Base-by-base conservation (phyloP, 192 early-diverging fungal genomes). In the Rhizophagus sp. region DNA sequence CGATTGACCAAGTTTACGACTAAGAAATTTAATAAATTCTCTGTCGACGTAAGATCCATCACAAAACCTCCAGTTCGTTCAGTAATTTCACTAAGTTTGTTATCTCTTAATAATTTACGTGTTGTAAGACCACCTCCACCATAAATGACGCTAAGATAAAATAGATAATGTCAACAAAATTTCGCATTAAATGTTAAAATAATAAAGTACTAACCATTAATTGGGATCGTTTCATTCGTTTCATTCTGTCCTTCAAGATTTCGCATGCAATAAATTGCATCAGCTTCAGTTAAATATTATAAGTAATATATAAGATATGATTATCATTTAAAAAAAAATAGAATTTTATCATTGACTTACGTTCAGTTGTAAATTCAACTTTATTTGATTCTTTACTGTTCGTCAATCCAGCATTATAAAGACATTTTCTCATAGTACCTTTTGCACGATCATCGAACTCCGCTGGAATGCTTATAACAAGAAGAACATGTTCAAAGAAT, bases 61-160 rank as follows among this genome's bases (percentile, higher is more conserved):
- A 81, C 73, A 88, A 47, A 82, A 75, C n/a, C 84, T 11, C 85
- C 86, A 62, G 85, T 65, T 13, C 81, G 83, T 62, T 89, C 83
- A 15, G 39, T 85, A 24, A 85, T 79, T 65, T 85, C 84, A 68
- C 61, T 50, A 79, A 85, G 8, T 79, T 79, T 65, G 81, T 90
- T 65, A 52, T 47, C 24, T 27, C 0, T 5, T 41, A 73, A 50
- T 15, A 73, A 30, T 49, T 12, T 49, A 4, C 72, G 72, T 5
- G 83, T 84, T 44, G 85, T 86, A 34, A 90, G 47, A 83, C 89
- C 87, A 79, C 89, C 89, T 71, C 89, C 89, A 64, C 87, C 89
- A 90, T 87, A 74, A 90, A 90, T 22, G 85, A 82, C 24, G 85
- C 82, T 67, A 82, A 84, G 57, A 84, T 0, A 22, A 70, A 36